phyloP scores from a whole-genome alignment of 2,329 filamentous ascomycete species.

The Chrysoporthe cubensis region DNA sequence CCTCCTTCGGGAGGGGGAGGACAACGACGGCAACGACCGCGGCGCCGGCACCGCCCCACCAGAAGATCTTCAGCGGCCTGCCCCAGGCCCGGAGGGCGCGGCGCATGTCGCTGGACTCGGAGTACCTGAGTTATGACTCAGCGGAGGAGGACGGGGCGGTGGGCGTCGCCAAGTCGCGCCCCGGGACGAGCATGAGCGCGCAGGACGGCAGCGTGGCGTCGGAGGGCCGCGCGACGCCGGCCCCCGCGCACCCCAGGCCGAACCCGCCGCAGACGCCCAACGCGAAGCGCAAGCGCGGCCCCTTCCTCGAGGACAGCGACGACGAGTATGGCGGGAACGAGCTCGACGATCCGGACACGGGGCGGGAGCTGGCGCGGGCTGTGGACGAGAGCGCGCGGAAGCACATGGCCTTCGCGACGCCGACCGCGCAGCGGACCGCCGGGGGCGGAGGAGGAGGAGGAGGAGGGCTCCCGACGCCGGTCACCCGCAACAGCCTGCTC shows the following conservation, averaged over 20 bases:
- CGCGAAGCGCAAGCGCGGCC: slow-evolving; percentile 38
- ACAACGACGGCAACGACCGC: background rate
- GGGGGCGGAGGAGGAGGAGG: slow-evolving; percentile 30
- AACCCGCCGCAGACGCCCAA: slow-evolving; percentile 26
- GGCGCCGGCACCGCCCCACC: slow-evolving; percentile 6
- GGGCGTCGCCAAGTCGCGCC: background rate
- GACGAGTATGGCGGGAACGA: slow-evolving; percentile 37
- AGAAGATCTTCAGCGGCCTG: slow-evolving; percentile 23
- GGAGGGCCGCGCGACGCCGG: background rate
- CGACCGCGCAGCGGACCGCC: slow-evolving; percentile 31
- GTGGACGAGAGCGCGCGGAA: slow-evolving; percentile 39
- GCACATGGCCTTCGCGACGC: slow-evolving; percentile 34
- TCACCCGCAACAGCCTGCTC: slow-evolving; percentile 27
- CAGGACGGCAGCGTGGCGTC: background rate
- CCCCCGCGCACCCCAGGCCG: background rate
- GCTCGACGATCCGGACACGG: slow-evolving; percentile 44
- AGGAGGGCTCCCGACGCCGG: slow-evolving; percentile 38
- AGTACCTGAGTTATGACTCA: slow-evolving; percentile 4
- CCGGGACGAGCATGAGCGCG: background rate
- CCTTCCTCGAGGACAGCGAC: slow-evolving; percentile 34
- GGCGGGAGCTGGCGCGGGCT: slow-evolving; percentile 41
- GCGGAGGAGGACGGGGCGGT: slow-evolving; percentile 16
- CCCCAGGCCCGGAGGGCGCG: background rate
- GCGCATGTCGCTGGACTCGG: slow-evolving; percentile 9
- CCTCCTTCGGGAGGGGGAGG: background rate